Conservation (phyloP, 2,329 filamentous ascomycete species). For the Decorospora gaudefroyi region DNA sequence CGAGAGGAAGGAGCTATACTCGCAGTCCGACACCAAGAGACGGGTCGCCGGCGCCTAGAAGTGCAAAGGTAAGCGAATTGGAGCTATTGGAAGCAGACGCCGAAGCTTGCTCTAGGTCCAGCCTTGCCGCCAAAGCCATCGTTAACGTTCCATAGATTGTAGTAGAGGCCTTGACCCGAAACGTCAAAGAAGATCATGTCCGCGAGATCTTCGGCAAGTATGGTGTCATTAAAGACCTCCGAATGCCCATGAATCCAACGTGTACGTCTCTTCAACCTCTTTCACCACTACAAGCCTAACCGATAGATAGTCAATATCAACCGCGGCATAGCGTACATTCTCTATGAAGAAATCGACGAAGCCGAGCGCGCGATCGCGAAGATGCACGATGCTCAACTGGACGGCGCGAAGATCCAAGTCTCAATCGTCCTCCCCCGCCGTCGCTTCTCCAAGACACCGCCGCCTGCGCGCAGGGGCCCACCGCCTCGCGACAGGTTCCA, state of each 20-base stretch:
- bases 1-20: conserved; percentile 42
- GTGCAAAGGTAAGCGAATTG: conserved; percentile 43
- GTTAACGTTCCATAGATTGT: conserved; percentile 68
- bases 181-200: conserved; percentile 85
- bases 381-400: conserved; percentile 97
- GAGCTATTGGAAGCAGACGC: background rate
- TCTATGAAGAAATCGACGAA: conserved; percentile 75
- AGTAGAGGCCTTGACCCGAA: conserved; percentile 93
- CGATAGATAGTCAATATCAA: conserved; percentile 73
- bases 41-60: conserved; percentile 42
- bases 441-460: conserved; percentile 80
- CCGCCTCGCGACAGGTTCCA: conserved; percentile 36
- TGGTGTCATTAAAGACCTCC: conserved; percentile 81
- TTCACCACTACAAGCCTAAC: conserved; percentile 8
- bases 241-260: conserved; percentile 84
- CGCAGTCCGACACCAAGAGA: conserved; percentile 45
- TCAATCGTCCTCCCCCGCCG: conserved; percentile 84
- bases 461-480: conserved; percentile 65
- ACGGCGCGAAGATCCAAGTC: conserved; percentile 80
- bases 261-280: conserved; percentile 61
- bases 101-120: conserved; percentile 2
- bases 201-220: conserved; percentile 91
- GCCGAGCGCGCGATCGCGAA: conserved; percentile 89
- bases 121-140: background rate
- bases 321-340: conserved; percentile 89